These are phyloP conservation scores for Amanita muscaria DNA, from an alignment of 768 basidiomycete species.

Conservation along the genomic window DNA sequence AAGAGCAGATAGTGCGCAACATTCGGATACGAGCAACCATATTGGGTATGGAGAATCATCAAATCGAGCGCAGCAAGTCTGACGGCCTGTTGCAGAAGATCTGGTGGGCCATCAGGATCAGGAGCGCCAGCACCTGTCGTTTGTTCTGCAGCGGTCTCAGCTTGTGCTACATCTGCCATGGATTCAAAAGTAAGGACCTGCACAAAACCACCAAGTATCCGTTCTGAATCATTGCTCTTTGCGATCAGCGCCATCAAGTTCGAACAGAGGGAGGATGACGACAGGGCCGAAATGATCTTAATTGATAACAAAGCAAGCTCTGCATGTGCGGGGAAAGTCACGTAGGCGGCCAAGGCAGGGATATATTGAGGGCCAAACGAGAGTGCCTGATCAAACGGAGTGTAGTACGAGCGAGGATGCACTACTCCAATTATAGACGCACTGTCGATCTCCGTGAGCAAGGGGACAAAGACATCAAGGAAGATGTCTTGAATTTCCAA, in stretches of 20 bases:
- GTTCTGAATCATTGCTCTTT: conserved; percentile 74
- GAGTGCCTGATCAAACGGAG: conserved; percentile 65
- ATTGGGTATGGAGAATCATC: conserved; percentile 68
- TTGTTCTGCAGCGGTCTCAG: conserved; percentile 53
- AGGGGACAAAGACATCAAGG: conserved; percentile 77
- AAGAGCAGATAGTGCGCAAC: conserved; percentile 84
- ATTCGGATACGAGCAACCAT: conserved; percentile 61
- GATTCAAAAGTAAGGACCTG: conserved; percentile 56
- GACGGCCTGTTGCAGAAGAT: conserved; percentile 56
- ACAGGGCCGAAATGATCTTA: conserved; percentile 64
- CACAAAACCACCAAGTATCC: conserved; percentile 75
- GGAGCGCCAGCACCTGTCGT: conserved; percentile 69
- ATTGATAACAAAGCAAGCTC: conserved; percentile 72
- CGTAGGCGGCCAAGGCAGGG: conserved; percentile 76
- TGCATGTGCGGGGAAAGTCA: conserved; percentile 58
- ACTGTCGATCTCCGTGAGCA: conserved; percentile 59
- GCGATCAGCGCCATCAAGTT: conserved; percentile 74
- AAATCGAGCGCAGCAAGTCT: conserved; percentile 73
- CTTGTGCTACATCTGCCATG: conserved; percentile 46
- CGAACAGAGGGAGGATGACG: conserved; percentile 57
- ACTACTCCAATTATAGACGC: conserved; percentile 43
- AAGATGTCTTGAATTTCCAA: conserved; percentile 86
- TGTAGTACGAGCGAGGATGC: conserved; percentile 62
- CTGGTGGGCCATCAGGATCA: conserved; percentile 36
- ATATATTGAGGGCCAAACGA: conserved; percentile 63